phyloP scores from a whole-genome alignment of 257 asterid genomes.

The Nicotiana noctiflora region DNA sequence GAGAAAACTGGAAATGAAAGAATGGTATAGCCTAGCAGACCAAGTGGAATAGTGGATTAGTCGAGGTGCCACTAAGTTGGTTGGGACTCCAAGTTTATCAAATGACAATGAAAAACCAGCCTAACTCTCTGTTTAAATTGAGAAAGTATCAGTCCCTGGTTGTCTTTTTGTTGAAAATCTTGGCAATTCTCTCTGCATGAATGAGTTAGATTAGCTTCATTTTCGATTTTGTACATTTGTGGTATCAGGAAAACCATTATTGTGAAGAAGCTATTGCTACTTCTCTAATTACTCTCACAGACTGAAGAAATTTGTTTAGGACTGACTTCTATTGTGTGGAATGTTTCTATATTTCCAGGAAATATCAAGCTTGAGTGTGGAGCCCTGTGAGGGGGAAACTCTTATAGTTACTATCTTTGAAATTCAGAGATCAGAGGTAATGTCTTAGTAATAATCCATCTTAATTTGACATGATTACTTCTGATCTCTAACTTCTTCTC shows the following conservation, averaged over 20 bases:
- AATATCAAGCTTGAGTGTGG: slow-evolving; percentile 94
- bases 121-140: not conserved
- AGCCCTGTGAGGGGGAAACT: slow-evolving; percentile 73
- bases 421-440: slow-evolving; percentile 86
- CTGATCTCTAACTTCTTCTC: slow-evolving; percentile 20
- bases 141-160: not conserved
- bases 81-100: not conserved
- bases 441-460: not conserved
- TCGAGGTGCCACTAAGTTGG: not conserved
- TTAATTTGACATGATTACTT: not conserved
- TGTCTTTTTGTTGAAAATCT: not conserved
- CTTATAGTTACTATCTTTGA: slow-evolving; percentile 74
- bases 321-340: not conserved
- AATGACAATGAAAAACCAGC: not conserved
- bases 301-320: not conserved
- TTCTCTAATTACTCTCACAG: not conserved
- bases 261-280: not conserved
- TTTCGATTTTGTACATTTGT: not conserved
- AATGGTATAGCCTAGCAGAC: not conserved
- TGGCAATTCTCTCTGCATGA: not conserved
- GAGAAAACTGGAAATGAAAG: not conserved
- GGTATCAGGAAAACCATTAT: not conserved
- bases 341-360: slow-evolving; percentile 40
- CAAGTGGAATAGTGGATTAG: not conserved
- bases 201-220: not conserved